Conservation (phyloP, 208 protist genomes). For the Paratrypanosoma confusum region DNA sequence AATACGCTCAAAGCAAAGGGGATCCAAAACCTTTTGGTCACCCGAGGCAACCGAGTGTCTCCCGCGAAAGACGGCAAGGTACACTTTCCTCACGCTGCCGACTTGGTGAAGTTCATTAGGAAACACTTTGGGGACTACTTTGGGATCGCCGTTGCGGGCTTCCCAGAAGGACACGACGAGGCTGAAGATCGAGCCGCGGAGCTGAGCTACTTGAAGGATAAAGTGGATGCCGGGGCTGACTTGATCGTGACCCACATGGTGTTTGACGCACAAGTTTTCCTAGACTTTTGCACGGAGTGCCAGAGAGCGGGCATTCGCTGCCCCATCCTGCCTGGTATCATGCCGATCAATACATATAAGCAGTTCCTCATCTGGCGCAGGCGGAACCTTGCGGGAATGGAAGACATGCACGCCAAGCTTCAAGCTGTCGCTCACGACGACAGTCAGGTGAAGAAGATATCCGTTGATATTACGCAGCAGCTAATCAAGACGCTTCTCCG, state of each 20-base stretch:
- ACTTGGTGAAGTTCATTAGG: conserved; percentile 92
- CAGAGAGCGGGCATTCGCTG: conserved; percentile 80
- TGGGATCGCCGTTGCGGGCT: conserved; percentile 90
- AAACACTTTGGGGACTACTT: conserved; percentile 93
- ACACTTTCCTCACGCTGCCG: conserved; percentile 86
- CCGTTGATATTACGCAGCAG: conserved; percentile 38
- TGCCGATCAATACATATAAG: conserved; percentile 82
- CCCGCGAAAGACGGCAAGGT: conserved; percentile 19
- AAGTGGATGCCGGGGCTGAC: conserved; percentile 94
- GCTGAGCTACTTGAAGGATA: conserved; percentile 88
- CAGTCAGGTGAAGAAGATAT: conserved; percentile 58
- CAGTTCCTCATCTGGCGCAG: conserved; percentile 48
- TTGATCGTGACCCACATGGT: conserved; percentile 97
- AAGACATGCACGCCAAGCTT: conserved; percentile 20
- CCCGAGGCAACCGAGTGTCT: conserved; percentile 82
- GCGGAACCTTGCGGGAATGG: conserved; percentile 39
- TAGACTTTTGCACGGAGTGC: conserved; percentile 83
- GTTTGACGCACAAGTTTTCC: conserved; percentile 89
- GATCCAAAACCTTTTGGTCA: conserved; percentile 95
- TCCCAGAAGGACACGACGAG: conserved; percentile 89
- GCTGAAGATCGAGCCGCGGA: conserved; percentile 59
- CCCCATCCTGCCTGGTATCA: conserved; percentile 92
- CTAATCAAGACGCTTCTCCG: conserved; percentile 71
- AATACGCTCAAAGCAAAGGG: conserved; percentile 68
- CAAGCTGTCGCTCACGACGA: conserved; percentile 47